phyloP scores from a whole-genome alignment of 2,329 filamentous ascomycete species.

The Talaromyces islandicus region DNA sequence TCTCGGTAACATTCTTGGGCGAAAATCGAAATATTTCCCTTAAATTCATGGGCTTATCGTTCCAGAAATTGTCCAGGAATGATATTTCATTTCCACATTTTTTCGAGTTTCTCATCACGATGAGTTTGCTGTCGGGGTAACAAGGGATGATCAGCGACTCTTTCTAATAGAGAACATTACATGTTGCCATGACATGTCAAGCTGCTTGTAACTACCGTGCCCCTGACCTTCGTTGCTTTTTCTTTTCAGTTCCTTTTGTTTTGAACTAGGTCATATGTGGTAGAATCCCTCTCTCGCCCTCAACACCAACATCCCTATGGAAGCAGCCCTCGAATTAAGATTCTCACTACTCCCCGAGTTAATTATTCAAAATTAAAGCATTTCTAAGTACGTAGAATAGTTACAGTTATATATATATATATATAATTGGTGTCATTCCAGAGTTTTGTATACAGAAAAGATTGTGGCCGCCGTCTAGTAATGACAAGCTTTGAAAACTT shows the following conservation, averaged over 20 bases:
- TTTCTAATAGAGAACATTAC: neutral
- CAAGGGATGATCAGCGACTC: neutral
- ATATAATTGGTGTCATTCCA: neutral
- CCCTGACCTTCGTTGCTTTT: neutral
- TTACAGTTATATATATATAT: neutral
- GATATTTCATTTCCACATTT: neutral
- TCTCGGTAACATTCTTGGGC: neutral
- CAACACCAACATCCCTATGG: too few species aligned
- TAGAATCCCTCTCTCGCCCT: neutral
- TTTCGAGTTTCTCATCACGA: neutral
- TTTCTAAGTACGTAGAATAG: neutral
- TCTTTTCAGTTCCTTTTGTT: neutral
- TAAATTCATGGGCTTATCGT: neutral
- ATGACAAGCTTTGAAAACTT: conserved; percentile 39
- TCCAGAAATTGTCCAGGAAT: neutral
- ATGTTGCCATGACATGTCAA: neutral
- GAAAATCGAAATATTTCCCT: neutral
- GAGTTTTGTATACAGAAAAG: neutral
- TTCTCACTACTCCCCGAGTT: neutral
- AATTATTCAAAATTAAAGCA: neutral
- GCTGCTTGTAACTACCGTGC: neutral
- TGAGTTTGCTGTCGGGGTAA: neutral
- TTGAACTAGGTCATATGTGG: neutral
- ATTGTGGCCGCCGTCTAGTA: neutral
- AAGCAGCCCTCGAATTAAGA: too few species aligned